These are phyloP conservation scores for Galerina marginata DNA, from an alignment of 768 basidiomycete genomes.

Conservation along the genomic window DNA sequence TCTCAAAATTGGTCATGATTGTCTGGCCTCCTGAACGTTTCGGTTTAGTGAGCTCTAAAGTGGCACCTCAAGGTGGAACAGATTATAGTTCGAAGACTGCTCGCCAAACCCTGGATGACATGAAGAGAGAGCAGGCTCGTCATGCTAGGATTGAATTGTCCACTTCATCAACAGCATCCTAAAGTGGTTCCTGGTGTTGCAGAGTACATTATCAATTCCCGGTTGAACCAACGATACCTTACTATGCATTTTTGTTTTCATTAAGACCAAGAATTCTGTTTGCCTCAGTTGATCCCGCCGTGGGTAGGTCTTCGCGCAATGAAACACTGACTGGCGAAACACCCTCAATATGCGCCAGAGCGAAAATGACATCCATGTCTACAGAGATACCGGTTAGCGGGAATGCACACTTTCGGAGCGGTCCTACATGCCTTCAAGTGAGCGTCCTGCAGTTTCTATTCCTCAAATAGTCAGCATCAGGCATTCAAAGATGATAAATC, in stretches of 20 bases:
- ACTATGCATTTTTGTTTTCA: slow-evolving; percentile 39
- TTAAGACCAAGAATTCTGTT: slow-evolving; percentile 46
- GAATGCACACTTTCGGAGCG: not conserved
- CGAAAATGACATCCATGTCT: slow-evolving; percentile 56
- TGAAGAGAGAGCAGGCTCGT: slow-evolving; percentile 46
- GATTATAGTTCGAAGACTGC: not conserved
- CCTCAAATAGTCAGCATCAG: not conserved
- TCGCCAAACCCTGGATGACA: slow-evolving; percentile 39
- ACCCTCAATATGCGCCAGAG: slow-evolving; percentile 47
- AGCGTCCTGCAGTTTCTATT: slow-evolving; percentile 61
- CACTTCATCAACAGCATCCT: not conserved
- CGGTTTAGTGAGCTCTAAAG: slow-evolving; percentile 32
- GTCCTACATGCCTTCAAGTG: slow-evolving; percentile 48
- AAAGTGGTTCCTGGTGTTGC: not conserved
- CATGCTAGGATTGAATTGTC: slow-evolving; percentile 34
- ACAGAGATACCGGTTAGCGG: not conserved
- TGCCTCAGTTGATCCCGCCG: slow-evolving; percentile 50
- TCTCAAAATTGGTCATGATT: slow-evolving; percentile 54
- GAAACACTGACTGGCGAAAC: slow-evolving; percentile 51
- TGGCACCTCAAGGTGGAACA: slow-evolving; percentile 13
- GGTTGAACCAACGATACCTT: slow-evolving; percentile 23
- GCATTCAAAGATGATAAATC: not conserved
- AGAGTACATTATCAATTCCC: not conserved
- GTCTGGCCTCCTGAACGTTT: slow-evolving; percentile 58
- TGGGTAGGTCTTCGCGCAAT: slow-evolving; percentile 47